Evolutionary conservation across 345 rosid species (phyloP).

Genomic region (Aquilaria malaccensis): DNA sequence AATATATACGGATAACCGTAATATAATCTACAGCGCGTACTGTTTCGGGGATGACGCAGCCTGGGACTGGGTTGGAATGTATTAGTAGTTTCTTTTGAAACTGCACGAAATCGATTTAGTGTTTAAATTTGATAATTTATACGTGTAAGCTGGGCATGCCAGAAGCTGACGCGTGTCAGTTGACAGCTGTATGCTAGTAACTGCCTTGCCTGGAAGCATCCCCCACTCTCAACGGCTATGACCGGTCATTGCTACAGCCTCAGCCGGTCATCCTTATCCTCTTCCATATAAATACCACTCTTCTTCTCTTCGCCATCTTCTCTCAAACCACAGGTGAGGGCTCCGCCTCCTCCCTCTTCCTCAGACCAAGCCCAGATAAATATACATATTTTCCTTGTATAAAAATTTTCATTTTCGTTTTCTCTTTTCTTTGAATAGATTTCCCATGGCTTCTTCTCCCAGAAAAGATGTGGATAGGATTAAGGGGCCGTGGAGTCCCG

Average conservation of each 20-base stretch:
- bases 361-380: neutral
- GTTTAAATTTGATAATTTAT: slow-evolving; percentile 10
- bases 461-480: slow-evolving; percentile 59
- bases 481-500: slow-evolving; percentile 88
- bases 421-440: neutral
- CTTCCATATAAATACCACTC: slow-evolving; percentile 17
- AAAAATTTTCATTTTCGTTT: neutral
- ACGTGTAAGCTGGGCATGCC: slow-evolving; percentile 33
- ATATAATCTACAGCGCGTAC: too few relatives aligned
- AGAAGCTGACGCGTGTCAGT: slow-evolving; percentile 42
- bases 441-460: slow-evolving; percentile 26
- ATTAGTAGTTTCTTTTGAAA: slow-evolving; percentile 6
- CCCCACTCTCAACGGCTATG: slow-evolving; percentile 27
- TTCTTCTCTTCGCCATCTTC: slow-evolving; percentile 5
- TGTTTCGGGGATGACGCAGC: too few relatives aligned
- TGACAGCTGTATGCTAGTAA: slow-evolving; percentile 65
- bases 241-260: slow-evolving; percentile 51
- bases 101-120: slow-evolving; percentile 17
- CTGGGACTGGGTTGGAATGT: neutral
- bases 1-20: too few relatives aligned
- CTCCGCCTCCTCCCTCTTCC: slow-evolving; percentile 25
- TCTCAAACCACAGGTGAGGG: slow-evolving; percentile 23
- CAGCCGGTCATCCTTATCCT: slow-evolving; percentile 43
- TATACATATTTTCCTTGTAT: neutral
- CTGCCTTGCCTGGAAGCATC: slow-evolving; percentile 61